Conservation (phyloP, 495 filamentous ascomycete species). For the Penicillium simplicissimum region DNA sequence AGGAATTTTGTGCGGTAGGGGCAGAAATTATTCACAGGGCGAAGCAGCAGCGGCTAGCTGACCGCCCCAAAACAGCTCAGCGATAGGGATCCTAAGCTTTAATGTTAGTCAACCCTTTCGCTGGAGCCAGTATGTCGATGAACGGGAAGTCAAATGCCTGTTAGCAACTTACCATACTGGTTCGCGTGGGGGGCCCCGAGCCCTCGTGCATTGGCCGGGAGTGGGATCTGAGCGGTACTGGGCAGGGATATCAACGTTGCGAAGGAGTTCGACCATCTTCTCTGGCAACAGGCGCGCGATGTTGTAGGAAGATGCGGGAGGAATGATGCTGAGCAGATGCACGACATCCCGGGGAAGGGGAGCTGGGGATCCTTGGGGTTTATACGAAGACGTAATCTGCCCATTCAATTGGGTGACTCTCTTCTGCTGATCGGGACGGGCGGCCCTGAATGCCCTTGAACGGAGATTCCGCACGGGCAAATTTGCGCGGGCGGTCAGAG, state of each 20-base stretch:
- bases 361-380: slow-evolving; percentile 46
- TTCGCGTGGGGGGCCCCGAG: slow-evolving; percentile 32
- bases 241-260: slow-evolving; percentile 63
- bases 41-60: background rate
- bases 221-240: slow-evolving; percentile 48
- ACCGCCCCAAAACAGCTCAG: slow-evolving; percentile 11
- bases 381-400: slow-evolving; percentile 38
- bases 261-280: slow-evolving; percentile 72
- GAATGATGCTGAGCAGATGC: slow-evolving; percentile 80
- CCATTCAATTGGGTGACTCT: slow-evolving; percentile 46
- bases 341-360: slow-evolving; percentile 76
- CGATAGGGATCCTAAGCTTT: slow-evolving; percentile 37
- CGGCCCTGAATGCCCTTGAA: slow-evolving; percentile 83
- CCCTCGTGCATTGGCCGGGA: slow-evolving; percentile 38
- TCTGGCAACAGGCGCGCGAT: slow-evolving; percentile 65
- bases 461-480: slow-evolving; percentile 79
- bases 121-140: background rate
- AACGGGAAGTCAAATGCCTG: background rate
- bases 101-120: slow-evolving; percentile 1
- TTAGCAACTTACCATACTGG: slow-evolving; percentile 35
- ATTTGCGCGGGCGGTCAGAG: slow-evolving; percentile 69
- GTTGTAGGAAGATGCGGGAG: slow-evolving; percentile 70
- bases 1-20: slow-evolving; percentile 9
- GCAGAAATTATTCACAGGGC: slow-evolving; percentile 17
- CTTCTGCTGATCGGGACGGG: slow-evolving; percentile 75